phyloP scores from a whole-genome alignment of 768 basidiomycete species.

The Inosperma sp. region DNA sequence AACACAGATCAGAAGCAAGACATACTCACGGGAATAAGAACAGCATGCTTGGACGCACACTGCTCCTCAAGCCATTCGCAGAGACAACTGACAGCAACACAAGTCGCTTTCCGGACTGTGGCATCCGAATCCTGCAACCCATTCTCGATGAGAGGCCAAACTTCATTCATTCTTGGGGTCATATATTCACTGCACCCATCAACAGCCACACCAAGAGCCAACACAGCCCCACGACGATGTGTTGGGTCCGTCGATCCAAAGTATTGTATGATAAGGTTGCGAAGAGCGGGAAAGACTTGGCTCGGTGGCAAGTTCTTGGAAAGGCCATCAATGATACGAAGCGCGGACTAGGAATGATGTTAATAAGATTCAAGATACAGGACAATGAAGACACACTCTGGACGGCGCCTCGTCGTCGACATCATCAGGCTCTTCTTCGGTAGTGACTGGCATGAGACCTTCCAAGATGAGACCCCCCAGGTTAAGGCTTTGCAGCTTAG shows the following conservation, averaged over 20 bases:
- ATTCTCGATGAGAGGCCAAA: constrained; percentile 92
- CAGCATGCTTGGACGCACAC: constrained; percentile 73
- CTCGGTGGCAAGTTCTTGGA: constrained; percentile 88
- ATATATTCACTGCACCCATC: constrained; percentile 99
- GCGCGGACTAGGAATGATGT: constrained; percentile 61
- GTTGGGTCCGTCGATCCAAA: constrained; percentile 75
- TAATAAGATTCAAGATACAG: background rate
- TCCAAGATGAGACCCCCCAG: constrained; percentile 84
- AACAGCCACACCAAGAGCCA: constrained; percentile 91
- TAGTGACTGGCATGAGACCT: constrained; percentile 89
- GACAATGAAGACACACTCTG: constrained; percentile 51
- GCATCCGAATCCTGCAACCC: constrained; percentile 83
- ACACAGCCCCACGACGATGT: constrained; percentile 87
- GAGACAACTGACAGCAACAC: constrained; percentile 90
- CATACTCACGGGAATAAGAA: constrained; percentile 75
- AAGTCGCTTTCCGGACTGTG: constrained; percentile 90
- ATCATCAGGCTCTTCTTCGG: constrained; percentile 92
- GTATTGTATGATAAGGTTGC: constrained; percentile 76
- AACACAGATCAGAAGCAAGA: background rate
- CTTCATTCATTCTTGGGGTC: constrained; percentile 83
- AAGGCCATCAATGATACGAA: constrained; percentile 91
- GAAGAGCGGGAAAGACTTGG: constrained; percentile 94
- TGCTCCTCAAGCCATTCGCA: constrained; percentile 98
- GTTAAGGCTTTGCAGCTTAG: constrained; percentile 82
- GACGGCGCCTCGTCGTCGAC: constrained; percentile 91